Evolutionary conservation across 352 stramenopile species (phyloP), one percentile per base, ranked within the genome.

Genomic region (Phytophthora hibernalis): DNA sequence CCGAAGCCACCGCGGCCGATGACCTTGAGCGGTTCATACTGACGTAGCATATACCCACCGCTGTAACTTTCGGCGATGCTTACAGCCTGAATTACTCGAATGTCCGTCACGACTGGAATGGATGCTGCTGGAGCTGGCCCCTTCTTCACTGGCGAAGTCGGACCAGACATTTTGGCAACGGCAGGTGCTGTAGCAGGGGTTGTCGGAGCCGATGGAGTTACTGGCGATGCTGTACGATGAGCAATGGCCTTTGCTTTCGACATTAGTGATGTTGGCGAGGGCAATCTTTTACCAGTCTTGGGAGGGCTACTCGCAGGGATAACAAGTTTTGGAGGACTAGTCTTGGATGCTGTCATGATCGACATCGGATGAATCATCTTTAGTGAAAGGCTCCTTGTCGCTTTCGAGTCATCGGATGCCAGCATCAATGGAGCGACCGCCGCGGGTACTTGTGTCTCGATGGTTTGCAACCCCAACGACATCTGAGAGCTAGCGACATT

Each of bases 1-100:
- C 92, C 92, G 68, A 98, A 98, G 68, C 65, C 83, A 1, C 89
- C 89, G 31, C 85, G 85, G 1, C 89, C 89, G 42, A 96, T 90
- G 55, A 91, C 84, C 61, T 92, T 91, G 33, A 93, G 61, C 20
- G 83, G 84, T 45, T 92, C 84, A 56, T 95, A 92, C 63, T 92
- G 82, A 38, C 85, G 85, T 26, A 93, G 53, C 54, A 89, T 76
- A 51, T 84, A 94, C 9, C 83, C 84, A 5, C 84, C 84, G 28
- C 83, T 92, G 71, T 95, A 95, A 55, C 86, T 95, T 66, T 93
- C 84, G 0, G 86, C 86, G 44, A 95, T 72, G 40, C 82, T 92
- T 24, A 89, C 77, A 15, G 86, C 84, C 56, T 95, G 84, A 6
- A 92, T 65, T 22, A 95, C 42, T 40, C 74, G 68, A 33, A 91